Evolutionary conservation across 805 yeast species (phyloP).

Genomic region (Hanseniaspora clermontiae): DNA sequence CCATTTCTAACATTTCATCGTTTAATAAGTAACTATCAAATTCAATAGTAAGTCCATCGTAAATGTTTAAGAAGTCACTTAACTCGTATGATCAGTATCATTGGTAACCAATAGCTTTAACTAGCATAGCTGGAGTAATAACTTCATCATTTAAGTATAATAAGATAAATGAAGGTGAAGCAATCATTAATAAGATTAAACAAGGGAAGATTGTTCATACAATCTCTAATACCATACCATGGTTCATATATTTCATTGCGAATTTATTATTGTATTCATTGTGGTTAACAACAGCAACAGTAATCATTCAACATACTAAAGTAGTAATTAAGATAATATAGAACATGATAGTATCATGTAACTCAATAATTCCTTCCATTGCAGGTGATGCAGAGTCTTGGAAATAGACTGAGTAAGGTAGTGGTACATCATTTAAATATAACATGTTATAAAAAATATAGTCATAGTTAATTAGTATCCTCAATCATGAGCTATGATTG

Average conservation of each 20-base stretch:
- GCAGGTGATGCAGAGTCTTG: constrained; percentile 20
- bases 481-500: no score
- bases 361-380: constrained; percentile 18
- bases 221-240: constrained; percentile 22
- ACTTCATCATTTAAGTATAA: constrained; percentile 17
- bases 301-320: constrained; percentile 15
- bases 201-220: constrained; percentile 23
- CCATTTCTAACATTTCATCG: constrained; percentile 20
- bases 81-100: constrained; percentile 19
- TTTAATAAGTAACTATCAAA: constrained; percentile 20
- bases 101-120: constrained; percentile 18
- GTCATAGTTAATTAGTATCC: no score
- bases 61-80: constrained; percentile 17
- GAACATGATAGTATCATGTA: constrained; percentile 20
- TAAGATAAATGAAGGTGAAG: constrained; percentile 17
- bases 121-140: constrained; percentile 17
- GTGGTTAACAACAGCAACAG: constrained; percentile 14
- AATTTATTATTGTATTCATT: constrained; percentile 14
- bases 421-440: constrained; percentile 19
- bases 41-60: constrained; percentile 17
- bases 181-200: constrained; percentile 16
- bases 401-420: constrained; percentile 20
- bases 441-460: no score
- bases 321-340: constrained; percentile 15
- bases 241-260: constrained; percentile 19